Conservation (phyloP, 2,329 filamentous ascomycete genomes). For the Lachnellula suecica region DNA sequence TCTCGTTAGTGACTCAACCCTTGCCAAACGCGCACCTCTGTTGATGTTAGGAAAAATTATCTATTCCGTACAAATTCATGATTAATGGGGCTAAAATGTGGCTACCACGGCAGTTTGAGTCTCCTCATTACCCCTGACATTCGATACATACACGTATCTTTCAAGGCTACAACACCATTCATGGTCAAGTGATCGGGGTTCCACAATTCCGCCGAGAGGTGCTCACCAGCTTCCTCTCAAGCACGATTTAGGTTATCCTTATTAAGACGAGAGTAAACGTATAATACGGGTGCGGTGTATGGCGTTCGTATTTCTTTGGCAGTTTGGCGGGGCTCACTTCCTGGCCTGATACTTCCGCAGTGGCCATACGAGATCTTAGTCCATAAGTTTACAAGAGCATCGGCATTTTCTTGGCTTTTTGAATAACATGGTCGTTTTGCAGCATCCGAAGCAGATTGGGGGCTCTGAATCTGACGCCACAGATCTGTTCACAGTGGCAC, state of each 20-base stretch:
- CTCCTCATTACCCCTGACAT: conserved; percentile 78
- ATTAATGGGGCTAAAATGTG: too few relatives aligned
- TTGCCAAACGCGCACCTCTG: conserved; percentile 73
- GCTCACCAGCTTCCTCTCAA: conserved; percentile 91
- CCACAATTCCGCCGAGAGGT: conserved; percentile 92
- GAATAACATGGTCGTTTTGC: conserved; percentile 88
- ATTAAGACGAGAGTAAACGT: too few relatives aligned
- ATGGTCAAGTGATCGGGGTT: conserved; percentile 92
- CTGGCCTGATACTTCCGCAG: conserved; percentile 78
- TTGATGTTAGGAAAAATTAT: too few relatives aligned
- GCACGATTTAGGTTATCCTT: conserved; percentile 91
- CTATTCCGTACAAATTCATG: too few relatives aligned
- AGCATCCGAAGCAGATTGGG: conserved; percentile 89
- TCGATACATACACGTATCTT: conserved; percentile 83
- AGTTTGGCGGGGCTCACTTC: conserved; percentile 92
- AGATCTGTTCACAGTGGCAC: conserved; percentile 83
- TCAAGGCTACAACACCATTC: conserved; percentile 86
- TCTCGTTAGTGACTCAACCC: conserved; percentile 86
- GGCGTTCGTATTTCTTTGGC: conserved; percentile 95
- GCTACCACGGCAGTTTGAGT: conserved; percentile 77
- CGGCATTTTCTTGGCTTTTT: conserved; percentile 83
- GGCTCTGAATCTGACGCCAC: conserved; percentile 91
- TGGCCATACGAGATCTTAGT: conserved; percentile 86
- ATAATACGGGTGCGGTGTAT: conserved; percentile 98
- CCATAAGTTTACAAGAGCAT: conserved; percentile 87